Percentiles rank a stretch among this genome's conserved stretches.
These are phyloP conservation scores for Neurospora sp. DNA, from an alignment of 2,329 filamentous ascomycete species.

Conservation along the genomic window DNA sequence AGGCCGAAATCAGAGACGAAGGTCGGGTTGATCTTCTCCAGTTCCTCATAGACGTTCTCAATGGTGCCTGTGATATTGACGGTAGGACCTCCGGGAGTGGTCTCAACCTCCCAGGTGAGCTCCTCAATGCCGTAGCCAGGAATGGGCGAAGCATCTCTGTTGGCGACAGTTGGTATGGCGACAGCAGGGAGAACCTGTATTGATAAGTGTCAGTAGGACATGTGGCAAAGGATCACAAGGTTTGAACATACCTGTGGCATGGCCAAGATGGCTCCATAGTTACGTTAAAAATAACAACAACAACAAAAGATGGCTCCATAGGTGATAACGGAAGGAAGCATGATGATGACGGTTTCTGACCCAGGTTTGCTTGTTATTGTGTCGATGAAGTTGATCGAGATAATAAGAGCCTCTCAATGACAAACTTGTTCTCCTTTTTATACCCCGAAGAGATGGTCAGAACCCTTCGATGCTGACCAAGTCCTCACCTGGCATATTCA, in stretches of 20 bases:
- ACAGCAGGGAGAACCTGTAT: background rate
- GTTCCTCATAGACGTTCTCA: constrained; percentile 11
- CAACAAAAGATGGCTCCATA: background rate
- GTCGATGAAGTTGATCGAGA: background rate
- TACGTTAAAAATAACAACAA: too few relatives aligned
- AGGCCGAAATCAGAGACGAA: constrained; percentile 9
- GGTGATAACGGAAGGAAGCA: background rate
- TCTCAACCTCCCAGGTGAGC: constrained; percentile 11
- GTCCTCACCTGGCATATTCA: background rate
- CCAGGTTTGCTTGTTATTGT: background rate
- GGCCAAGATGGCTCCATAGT: background rate
- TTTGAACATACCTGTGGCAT: background rate
- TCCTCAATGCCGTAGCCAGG: constrained; percentile 1
- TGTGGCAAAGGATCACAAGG: background rate
- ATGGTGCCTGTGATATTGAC: constrained; percentile 12
- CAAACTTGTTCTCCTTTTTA: background rate
- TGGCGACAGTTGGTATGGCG: background rate
- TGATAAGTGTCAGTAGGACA: too few relatives aligned
- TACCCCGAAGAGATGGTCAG: background rate
- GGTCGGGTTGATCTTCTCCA: constrained; percentile 11
- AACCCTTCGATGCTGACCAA: background rate
- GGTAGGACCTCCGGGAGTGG: constrained; percentile 7
- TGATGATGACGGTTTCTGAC: background rate
- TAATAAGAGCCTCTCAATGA: background rate
- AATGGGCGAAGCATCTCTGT: background rate